These are phyloP conservation scores for Gamsiella multidivaricata DNA, from an alignment of 192 early-diverging fungal genomes.

Conservation along the genomic window DNA sequence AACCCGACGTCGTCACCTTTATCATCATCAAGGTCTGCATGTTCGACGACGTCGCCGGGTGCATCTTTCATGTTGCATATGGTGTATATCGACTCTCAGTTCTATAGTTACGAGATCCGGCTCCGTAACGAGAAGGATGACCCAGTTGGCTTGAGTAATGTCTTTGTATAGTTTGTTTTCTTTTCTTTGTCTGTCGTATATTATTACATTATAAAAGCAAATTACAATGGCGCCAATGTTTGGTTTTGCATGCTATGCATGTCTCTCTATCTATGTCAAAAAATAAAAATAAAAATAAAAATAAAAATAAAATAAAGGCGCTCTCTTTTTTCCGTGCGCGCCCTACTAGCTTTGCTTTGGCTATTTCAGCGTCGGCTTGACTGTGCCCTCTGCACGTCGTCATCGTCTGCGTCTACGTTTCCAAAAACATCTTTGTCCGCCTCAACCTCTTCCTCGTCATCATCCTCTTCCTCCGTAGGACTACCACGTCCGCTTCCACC, in stretches of 20 bases:
- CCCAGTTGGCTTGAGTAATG: conserved; percentile 16
- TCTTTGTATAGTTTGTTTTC: conserved; percentile 34
- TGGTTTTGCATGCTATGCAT: no score
- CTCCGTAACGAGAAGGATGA: conserved; percentile 40
- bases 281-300: no score
- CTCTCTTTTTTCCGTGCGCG: no score
- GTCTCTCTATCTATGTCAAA: no score
- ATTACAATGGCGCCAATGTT: no score
- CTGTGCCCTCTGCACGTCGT: not conserved
- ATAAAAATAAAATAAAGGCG: no score
- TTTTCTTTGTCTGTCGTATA: not conserved
- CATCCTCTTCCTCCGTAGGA: conserved; percentile 14
- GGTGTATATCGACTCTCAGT: conserved; percentile 24
- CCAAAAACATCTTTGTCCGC: conserved; percentile 28
- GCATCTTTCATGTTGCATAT: conserved; percentile 32
- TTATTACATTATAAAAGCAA: conserved; percentile 1
- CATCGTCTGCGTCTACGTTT: conserved; percentile 16
- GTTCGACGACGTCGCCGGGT: no score
- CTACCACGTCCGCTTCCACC: conserved; percentile 35
- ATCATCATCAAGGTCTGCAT: conserved; percentile 4
- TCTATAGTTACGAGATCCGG: conserved; percentile 43
- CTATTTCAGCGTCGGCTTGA: not conserved
- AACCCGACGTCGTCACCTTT: not conserved
- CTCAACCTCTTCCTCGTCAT: conserved; percentile 16
- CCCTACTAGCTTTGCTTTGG: no score